Conservation (phyloP, 176 grass and related monocot species). For the Eremochloa ophiuroides region DNA sequence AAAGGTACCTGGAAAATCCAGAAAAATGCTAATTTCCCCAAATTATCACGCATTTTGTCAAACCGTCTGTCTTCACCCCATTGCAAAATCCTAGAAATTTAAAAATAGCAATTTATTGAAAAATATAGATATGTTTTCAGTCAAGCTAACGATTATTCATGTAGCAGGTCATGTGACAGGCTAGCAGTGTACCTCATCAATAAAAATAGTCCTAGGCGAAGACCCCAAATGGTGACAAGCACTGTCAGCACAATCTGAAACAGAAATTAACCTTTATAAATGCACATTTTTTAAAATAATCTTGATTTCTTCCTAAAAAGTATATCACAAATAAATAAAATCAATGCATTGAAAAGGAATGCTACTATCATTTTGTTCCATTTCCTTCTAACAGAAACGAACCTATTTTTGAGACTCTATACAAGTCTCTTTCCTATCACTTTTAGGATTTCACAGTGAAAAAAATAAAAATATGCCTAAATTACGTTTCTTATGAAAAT, state of each 20-base stretch:
- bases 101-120: neutral
- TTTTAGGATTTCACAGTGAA: neutral
- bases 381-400: neutral
- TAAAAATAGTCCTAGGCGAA: conserved; percentile 78
- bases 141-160: neutral
- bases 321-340: neutral
- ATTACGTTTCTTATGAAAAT: neutral
- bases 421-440: neutral
- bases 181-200: conserved; percentile 68
- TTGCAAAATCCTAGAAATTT: conserved; percentile 60
- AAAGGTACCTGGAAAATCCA: conserved; percentile 80
- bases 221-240: conserved; percentile 76
- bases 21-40: conserved; percentile 75
- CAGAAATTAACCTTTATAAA: conserved; percentile 29
- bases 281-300: neutral
- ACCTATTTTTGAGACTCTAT: neutral
- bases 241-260: conserved; percentile 78
- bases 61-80: conserved; percentile 91
- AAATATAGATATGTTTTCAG: neutral
- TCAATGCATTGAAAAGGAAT: neutral
- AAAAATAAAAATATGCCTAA: neutral
- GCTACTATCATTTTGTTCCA: neutral
- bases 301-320: neutral
- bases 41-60: conserved; percentile 80
- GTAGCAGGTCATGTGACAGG: neutral